Evolutionary conservation across 176 grass and related monocot species (phyloP), one percentile per base, ranked within the genome.

Genomic region (Lolium rigidum): DNA sequence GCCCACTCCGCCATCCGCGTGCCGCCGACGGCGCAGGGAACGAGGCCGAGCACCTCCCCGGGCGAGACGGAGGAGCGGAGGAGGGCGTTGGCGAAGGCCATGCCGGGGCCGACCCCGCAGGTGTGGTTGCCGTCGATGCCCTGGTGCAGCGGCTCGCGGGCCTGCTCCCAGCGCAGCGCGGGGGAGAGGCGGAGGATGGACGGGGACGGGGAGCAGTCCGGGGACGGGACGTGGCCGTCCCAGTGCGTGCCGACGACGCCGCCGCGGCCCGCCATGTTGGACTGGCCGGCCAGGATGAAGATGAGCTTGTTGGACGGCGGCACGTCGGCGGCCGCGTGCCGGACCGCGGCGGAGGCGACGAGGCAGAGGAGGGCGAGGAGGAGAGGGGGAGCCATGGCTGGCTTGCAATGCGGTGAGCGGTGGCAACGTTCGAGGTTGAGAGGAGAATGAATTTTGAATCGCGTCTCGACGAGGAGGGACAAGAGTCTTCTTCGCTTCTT

Each of bases 221-320:
- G 16, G 1, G 93, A 90, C 0, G 54, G 54, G 54, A 98, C 85
- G 3, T 82, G 2, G 39, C 88, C 87, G 85, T 98, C 90, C 95
- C 92, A 91, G 62, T n/a, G 86, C 74, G 83, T 78, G 39, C 22
- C 84, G 3, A 39, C 4, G 8, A 91, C 95, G 84, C 92, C 95
- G 69, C 95, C 95, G n/a, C 95, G 81, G 10, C 95, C 95, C 2
- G 95, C 92, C 95, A 95, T 97, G 95, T 93, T 97, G 73, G 92
- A 95, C 65, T 97, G 95, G 5, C 95, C 95, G 0, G 92, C 92
- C 0, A 97, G 92, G 79, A 97, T 82, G 92, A 97, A 97, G 47
- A 97, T 26, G 5, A 95, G 10, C 84, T 91, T 93, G 83, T 91
- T 46, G 6, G 58, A 52, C 5, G 83, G 79, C 4, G 85, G 86